phyloP scores from a whole-genome alignment of 768 basidiomycete genomes.

The Sutorius australiensis region DNA sequence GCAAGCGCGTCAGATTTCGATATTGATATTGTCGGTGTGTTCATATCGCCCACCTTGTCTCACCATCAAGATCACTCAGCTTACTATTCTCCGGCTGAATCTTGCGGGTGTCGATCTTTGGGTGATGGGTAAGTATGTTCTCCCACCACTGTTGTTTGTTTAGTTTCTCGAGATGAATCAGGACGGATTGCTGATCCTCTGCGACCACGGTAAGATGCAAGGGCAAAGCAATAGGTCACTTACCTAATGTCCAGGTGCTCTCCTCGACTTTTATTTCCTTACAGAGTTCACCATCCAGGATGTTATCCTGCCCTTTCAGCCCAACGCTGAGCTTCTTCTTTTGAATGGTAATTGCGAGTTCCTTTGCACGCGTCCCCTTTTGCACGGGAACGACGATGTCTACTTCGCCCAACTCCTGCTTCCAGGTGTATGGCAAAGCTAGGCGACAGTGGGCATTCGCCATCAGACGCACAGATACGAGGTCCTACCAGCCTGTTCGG shows the following conservation, averaged over 20 bases:
- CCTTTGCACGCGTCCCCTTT: conserved; percentile 77
- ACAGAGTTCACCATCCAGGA: conserved; percentile 87
- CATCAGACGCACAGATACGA: conserved; percentile 21
- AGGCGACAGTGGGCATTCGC: conserved; percentile 6
- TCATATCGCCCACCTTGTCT: conserved; percentile 67
- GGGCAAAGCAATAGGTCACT: conserved; percentile 10
- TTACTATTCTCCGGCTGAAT: conserved; percentile 95
- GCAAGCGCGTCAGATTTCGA: conserved; percentile 10
- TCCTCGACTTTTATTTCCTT: conserved; percentile 95
- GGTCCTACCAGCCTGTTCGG: conserved; percentile 79
- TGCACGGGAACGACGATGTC: conserved; percentile 83
- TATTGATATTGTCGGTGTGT: conserved; percentile 1
- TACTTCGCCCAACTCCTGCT: conserved; percentile 82
- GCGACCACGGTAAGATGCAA: conserved; percentile 7
- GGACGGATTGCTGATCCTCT: conserved; percentile 77
- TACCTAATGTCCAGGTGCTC: conserved; percentile 95
- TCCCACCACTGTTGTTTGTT: conserved; percentile 97
- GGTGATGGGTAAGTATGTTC: conserved; percentile 90
- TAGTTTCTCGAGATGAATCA: conserved; percentile 81
- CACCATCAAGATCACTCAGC: conserved; percentile 91
- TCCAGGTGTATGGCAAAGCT: conserved; percentile 93
- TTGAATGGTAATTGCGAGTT: conserved; percentile 68
- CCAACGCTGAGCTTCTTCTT: conserved; percentile 83
- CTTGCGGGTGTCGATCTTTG: conserved; percentile 94
- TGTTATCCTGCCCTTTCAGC: conserved; percentile 80